Conservation (phyloP, 176 grass and related monocot genomes). For the Oryza meyeriana region DNA sequence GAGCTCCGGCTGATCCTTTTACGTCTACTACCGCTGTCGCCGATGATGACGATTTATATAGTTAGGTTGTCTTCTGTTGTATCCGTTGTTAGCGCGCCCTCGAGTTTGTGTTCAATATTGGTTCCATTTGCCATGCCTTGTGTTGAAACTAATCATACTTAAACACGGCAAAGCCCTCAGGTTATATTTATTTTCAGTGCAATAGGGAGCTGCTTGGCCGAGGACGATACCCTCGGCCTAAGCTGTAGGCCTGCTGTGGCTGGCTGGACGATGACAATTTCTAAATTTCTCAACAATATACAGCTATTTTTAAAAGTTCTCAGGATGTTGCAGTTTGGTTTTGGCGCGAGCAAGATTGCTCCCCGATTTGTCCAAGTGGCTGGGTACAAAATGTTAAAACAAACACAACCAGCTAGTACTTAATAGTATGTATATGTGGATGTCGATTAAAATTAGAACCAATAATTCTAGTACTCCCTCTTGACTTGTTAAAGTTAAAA, state of each 20-base stretch:
- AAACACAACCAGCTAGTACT: too few relatives aligned
- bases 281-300: neutral
- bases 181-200: constrained; percentile 38
- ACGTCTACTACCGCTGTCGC: constrained; percentile 24
- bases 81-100: neutral
- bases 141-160: constrained; percentile 22
- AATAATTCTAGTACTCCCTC: too few relatives aligned
- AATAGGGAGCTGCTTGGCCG: constrained; percentile 2
- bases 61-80: constrained; percentile 28
- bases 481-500: too few relatives aligned
- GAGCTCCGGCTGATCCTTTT: constrained; percentile 46
- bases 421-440: too few relatives aligned
- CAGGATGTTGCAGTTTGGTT: neutral
- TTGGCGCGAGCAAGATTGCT: neutral
- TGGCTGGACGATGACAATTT: neutral
- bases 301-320: neutral
- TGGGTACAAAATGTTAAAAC: too few relatives aligned
- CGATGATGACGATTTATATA: constrained; percentile 85
- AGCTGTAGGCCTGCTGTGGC: neutral
- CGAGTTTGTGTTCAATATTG: constrained; percentile 21
- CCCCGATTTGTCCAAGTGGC: too few relatives aligned
- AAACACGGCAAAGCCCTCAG: constrained; percentile 21
- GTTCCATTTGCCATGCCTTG: constrained; percentile 11
- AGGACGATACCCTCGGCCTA: neutral
- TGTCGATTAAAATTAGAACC: too few relatives aligned